Percentiles rank a stretch among this genome's conserved stretches.
phyloP scores from a whole-genome alignment of 495 filamentous ascomycete species.

The Penicillium canescens region DNA sequence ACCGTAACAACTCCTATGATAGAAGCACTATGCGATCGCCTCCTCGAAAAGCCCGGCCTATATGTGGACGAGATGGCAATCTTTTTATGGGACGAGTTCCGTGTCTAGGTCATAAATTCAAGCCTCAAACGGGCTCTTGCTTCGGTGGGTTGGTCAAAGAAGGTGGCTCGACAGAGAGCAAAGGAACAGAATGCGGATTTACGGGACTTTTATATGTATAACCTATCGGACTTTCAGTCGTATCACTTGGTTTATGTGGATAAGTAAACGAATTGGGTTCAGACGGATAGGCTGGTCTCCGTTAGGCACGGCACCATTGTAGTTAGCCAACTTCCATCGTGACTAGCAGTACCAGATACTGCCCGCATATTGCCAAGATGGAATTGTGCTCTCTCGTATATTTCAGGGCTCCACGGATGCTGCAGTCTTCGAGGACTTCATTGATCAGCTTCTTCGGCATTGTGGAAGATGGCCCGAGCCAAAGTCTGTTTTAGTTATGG shows the following conservation, averaged over 20 bases:
- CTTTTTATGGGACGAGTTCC: slow-evolving; percentile 19
- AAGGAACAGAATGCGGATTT: slow-evolving; percentile 33
- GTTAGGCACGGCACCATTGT: slow-evolving; percentile 23
- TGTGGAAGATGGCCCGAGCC: slow-evolving; percentile 35
- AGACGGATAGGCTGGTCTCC: slow-evolving; percentile 28
- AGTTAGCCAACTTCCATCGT: slow-evolving; percentile 28
- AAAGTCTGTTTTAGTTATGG: background rate
- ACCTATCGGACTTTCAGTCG: slow-evolving; percentile 27
- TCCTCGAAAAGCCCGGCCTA: slow-evolving; percentile 4
- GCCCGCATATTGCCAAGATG: slow-evolving; percentile 35
- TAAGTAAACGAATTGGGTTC: slow-evolving; percentile 28
- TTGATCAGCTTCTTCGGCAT: slow-evolving; percentile 35
- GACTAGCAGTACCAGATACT: slow-evolving; percentile 37
- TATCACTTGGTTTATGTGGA: slow-evolving; percentile 35
- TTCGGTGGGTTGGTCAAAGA: slow-evolving; percentile 12
- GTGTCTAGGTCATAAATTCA: background rate
- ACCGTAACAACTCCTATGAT: background rate
- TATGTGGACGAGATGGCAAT: slow-evolving; percentile 21
- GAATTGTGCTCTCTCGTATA: slow-evolving; percentile 25
- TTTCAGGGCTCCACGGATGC: slow-evolving; percentile 36
- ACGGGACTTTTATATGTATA: slow-evolving; percentile 33
- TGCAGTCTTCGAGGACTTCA: slow-evolving; percentile 37
- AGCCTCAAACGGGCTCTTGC: no score
- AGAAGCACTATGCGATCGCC: slow-evolving; percentile 2
- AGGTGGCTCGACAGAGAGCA: slow-evolving; percentile 16